Base-by-base conservation (phyloP, 140 eudicot species). In the Cichorium intybus region DNA sequence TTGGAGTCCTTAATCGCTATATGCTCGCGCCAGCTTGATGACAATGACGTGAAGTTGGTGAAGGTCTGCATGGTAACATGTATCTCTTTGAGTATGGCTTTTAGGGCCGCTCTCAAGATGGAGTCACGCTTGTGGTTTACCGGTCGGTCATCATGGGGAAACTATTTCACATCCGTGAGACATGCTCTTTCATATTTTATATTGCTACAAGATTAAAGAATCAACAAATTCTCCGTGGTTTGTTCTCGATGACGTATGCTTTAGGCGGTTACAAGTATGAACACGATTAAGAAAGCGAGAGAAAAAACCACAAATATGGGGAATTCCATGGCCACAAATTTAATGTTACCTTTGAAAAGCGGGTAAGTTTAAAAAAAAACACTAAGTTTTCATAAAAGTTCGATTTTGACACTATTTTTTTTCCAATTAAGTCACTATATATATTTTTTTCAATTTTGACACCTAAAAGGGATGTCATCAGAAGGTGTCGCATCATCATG, bases 1-100 rank as follows among this genome's bases (percentile, higher is more conserved):
- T 83, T 85, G 80, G 95, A 92, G 66, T 88, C 96, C 47, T 88
- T 82, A 4, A 92, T 80, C 6, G 98, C 95, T 3, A 88, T 77
- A 68, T 92, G 96, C 69, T 92, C 98, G 3, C 98, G 87, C 0
- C 77, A 56, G 56, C 73, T 74, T 23, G 78, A 64, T 0, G 98
- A 91, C 23, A 91, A 50, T 0, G 89, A 64, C 52, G 73, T 81
- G 85, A 87, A 82, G 58, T 47, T 68, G 10, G 95, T 63, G 75
- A 91, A 54, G 17, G 47, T 61, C 10, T 79, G 81, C 18, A 85
- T 85, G 79, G 98, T 87, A 10, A 31, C 65, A 7, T 67, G 67
- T 22, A 94, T 75, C 62, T 85, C 73, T 46, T 83, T 57, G 39
- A 91, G 72, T 3, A 96, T 75, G 54, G 80, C 81, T 67, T 74